Evolutionary conservation across 768 basidiomycete species (phyloP).

Genomic region (Kwoniella pini): DNA sequence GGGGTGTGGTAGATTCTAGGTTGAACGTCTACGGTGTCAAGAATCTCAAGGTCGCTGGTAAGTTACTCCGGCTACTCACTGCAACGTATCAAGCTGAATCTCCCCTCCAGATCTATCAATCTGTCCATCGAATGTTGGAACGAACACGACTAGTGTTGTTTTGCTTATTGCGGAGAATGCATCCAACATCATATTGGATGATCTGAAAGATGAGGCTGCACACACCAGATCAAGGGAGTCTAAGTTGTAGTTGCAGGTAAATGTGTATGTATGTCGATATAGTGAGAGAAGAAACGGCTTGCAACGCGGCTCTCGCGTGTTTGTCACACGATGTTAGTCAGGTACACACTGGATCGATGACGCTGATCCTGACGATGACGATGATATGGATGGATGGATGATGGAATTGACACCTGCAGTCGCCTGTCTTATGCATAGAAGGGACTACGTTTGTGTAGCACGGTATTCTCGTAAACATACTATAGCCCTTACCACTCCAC

Average conservation of each 20-base stretch:
- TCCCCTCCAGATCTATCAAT: slow-evolving; percentile 22
- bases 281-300: no score
- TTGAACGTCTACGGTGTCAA: slow-evolving; percentile 27
- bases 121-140: slow-evolving; percentile 20
- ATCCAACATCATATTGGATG: slow-evolving; percentile 13
- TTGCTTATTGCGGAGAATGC: slow-evolving; percentile 26
- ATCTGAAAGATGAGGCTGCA: neutral
- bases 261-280: no score
- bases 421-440: no score
- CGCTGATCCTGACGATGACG: no score
- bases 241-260: neutral
- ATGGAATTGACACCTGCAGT: no score
- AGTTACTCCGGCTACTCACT: neutral
- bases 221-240: neutral
- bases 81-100: neutral
- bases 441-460: no score
- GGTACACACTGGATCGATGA: no score
- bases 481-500: no score
- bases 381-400: no score
- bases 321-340: no score
- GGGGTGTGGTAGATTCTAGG: slow-evolving; percentile 22
- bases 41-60: slow-evolving; percentile 29
- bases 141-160: slow-evolving; percentile 26
- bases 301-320: no score
- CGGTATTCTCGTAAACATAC: no score